A percentile compares a stretch with the other conserved stretches of the same genome.
These are phyloP conservation scores for Tricholoma matsutake DNA, from an alignment of 768 basidiomycete species.

Conservation along the genomic window DNA sequence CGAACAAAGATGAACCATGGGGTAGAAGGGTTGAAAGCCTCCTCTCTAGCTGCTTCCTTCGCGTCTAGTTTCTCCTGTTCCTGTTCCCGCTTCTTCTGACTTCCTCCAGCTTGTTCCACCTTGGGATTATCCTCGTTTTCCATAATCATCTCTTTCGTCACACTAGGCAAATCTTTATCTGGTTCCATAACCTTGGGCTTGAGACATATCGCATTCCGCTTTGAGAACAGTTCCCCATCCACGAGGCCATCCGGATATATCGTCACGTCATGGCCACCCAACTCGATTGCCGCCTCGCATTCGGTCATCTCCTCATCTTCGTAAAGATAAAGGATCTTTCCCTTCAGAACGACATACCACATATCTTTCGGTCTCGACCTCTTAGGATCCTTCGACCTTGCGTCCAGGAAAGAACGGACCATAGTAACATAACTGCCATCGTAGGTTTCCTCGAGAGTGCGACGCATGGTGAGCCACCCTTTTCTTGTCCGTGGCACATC, in stretches of 20 bases:
- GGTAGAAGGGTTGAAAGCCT: conserved; percentile 48
- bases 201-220: conserved; percentile 83
- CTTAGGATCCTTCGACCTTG: conserved; percentile 82
- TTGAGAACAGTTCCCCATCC: conserved; percentile 90
- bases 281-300: conserved; percentile 86
- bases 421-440: conserved; percentile 78
- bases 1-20: conserved; percentile 96
- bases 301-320: conserved; percentile 91
- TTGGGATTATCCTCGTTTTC: conserved; percentile 31
- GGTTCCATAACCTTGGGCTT: conserved; percentile 43
- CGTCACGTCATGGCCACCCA: conserved; percentile 72
- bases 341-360: conserved; percentile 93
- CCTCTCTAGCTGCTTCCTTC: conserved; percentile 45
- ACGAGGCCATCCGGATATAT: conserved; percentile 71
- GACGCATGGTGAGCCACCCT: conserved; percentile 82
- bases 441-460: conserved; percentile 67
- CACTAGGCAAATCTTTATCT: conserved; percentile 42
- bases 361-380: conserved; percentile 83
- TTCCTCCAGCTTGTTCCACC: conserved; percentile 22
- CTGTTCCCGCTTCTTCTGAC: conserved; percentile 33
- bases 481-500: conserved; percentile 66
- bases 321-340: conserved; percentile 87
- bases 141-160: conserved; percentile 51
- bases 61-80: conserved; percentile 39
- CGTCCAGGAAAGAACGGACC: conserved; percentile 75